phyloP scores from a whole-genome alignment of 1,284 basidiomycete genomes.

The Trichosporon sp. region DNA sequence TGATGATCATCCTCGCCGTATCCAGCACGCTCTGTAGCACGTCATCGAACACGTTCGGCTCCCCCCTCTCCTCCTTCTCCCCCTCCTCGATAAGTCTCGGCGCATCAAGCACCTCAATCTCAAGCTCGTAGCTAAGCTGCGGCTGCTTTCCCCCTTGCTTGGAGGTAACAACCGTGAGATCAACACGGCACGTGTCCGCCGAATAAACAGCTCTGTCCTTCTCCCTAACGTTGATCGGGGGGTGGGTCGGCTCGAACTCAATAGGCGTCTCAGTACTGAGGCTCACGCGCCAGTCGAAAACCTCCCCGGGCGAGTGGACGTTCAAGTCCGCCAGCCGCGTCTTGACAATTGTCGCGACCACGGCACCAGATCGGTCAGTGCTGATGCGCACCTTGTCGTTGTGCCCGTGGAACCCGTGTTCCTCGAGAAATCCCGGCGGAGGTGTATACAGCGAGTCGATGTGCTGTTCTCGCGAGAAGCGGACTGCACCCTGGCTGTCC shows the following conservation, averaged over 20 bases:
- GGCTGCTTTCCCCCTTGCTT: conserved; percentile 5
- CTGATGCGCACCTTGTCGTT: conserved; percentile 71
- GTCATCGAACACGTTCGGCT: conserved; percentile 49
- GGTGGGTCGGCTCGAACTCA: conserved; percentile 30
- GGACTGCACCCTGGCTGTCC: conserved; percentile 53
- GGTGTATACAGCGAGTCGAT: conserved; percentile 71
- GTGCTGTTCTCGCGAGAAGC: conserved; percentile 71
- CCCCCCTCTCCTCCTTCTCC: conserved; percentile 41
- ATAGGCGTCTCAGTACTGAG: conserved; percentile 69
- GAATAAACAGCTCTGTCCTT: conserved; percentile 90
- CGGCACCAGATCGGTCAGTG: conserved; percentile 63
- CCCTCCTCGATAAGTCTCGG: conserved; percentile 51
- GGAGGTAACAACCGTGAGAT: conserved; percentile 80
- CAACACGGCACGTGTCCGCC: conserved; percentile 86
- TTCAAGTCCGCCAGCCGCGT: conserved; percentile 80
- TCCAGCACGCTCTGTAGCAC: conserved; percentile 52
- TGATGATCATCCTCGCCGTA: conserved; percentile 51
- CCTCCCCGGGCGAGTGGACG: conserved; percentile 71
- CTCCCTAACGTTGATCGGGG: conserved; percentile 58
- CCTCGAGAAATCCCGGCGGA: not conserved
- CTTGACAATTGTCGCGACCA: conserved; percentile 63
- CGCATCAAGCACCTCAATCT: conserved; percentile 54
- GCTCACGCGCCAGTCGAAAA: conserved; percentile 86
- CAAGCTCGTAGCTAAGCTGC: conserved; percentile 52
- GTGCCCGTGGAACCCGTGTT: not conserved